A percentile compares a stretch with the other conserved stretches of the same genome.
phyloP scores from a whole-genome alignment of 805 yeast genomes.

The Isabelozyma rhagii region DNA sequence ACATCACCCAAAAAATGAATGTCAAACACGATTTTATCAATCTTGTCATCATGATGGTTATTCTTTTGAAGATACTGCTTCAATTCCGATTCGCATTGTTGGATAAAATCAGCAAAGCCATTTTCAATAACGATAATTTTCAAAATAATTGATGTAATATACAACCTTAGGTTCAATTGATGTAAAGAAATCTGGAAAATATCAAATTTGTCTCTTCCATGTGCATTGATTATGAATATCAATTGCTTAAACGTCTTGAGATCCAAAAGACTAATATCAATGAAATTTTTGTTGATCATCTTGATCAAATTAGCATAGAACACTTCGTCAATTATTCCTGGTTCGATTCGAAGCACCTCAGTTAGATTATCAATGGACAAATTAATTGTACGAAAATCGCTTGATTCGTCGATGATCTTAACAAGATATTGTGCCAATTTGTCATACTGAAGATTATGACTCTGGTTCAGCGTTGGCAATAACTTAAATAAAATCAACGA shows the following conservation, averaged over 20 bases:
- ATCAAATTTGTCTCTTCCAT: background rate
- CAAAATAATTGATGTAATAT: conserved; percentile 27
- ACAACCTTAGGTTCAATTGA: conserved; percentile 13
- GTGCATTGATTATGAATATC: conserved; percentile 4
- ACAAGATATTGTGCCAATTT: background rate
- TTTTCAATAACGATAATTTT: conserved; percentile 24
- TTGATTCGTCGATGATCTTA: background rate
- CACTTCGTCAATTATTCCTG: background rate
- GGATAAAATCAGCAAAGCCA: conserved; percentile 15
- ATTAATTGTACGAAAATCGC: conserved; percentile 1
- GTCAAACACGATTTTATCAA: conserved; percentile 23
- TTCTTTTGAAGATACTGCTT: conserved; percentile 30
- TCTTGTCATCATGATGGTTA: conserved; percentile 15
- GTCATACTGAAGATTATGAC: background rate
- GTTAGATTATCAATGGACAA: conserved; percentile 6
- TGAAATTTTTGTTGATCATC: conserved; percentile 12
- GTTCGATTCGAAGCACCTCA: conserved; percentile 4
- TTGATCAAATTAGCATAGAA: conserved; percentile 4
- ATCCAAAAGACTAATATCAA: conserved; percentile 15
- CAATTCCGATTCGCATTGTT: conserved; percentile 25
- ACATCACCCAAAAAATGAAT: conserved; percentile 49
- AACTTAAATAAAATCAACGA: conserved; percentile 17
- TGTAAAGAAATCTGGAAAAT: conserved; percentile 2
- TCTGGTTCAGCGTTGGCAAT: conserved; percentile 1
- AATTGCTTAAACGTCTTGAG: conserved; percentile 12